These are phyloP conservation scores for Epichloe coenophiala DNA, from an alignment of 2,329 filamentous ascomycete species.

Conservation along the genomic window DNA sequence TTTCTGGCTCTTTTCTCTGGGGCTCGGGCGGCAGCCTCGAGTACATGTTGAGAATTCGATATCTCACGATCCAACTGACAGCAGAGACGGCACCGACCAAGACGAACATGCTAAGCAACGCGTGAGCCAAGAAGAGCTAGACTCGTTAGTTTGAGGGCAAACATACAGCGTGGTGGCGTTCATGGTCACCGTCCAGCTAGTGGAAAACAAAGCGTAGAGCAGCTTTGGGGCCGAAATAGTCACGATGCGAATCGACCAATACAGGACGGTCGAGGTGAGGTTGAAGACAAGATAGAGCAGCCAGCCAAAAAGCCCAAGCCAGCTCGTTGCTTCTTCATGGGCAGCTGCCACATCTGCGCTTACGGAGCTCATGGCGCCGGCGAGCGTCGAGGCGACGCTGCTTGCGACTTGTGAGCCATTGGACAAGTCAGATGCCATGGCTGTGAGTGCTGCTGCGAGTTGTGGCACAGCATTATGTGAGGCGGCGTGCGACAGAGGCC, in stretches of 20 bases:
- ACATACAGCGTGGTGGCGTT: constrained; percentile 87
- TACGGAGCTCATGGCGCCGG: constrained; percentile 23
- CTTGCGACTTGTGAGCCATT: constrained; percentile 21
- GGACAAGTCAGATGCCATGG: constrained; percentile 29
- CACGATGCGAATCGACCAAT: constrained; percentile 71
- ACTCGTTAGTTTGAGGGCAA: constrained; percentile 1
- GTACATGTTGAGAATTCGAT: constrained; percentile 96
- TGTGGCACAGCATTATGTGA: constrained; percentile 24
- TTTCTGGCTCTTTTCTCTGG: constrained; percentile 86
- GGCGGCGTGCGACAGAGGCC: constrained; percentile 12
- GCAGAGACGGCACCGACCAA: constrained; percentile 65
- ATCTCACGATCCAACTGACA: constrained; percentile 84
- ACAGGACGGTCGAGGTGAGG: constrained; percentile 44
- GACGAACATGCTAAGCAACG: constrained; percentile 52
- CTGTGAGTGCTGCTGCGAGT: constrained; percentile 16
- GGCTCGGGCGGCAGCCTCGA: constrained; percentile 88
- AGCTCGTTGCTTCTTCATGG: constrained; percentile 32
- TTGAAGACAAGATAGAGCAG: constrained; percentile 42
- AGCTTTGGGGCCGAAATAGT: constrained; percentile 84
- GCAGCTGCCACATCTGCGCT: constrained; percentile 19
- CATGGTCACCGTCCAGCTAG: constrained; percentile 94
- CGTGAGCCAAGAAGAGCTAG: constrained; percentile 7
- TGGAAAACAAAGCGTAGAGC: constrained; percentile 80
- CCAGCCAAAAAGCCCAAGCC: constrained; percentile 44
- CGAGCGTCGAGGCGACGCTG: constrained; percentile 20